These are phyloP conservation scores for Omphalotus olearius DNA, from an alignment of 1,284 basidiomycete genomes.

Conservation along the genomic window DNA sequence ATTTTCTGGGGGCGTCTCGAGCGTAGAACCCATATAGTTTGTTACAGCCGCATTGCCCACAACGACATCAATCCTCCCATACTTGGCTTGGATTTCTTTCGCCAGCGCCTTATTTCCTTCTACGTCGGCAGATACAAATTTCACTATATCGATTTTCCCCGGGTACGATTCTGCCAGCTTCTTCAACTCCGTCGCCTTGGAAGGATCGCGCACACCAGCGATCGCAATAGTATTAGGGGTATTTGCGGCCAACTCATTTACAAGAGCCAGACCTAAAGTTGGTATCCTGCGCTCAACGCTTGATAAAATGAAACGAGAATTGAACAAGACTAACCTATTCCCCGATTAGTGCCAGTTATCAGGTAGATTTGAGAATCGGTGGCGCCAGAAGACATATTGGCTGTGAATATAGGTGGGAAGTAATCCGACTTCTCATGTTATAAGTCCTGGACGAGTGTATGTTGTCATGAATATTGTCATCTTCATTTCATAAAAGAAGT, in stretches of 20 bases:
- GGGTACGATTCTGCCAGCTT: background rate
- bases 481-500: too few species aligned
- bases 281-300: too few species aligned
- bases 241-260: background rate
- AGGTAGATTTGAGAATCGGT: background rate
- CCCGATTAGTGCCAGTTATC: background rate
- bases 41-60: too few species aligned
- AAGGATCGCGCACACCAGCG: background rate
- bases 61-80: constrained; percentile 11
- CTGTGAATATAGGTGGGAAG: too few species aligned
- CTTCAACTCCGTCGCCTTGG: background rate
- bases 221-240: background rate
- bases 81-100: constrained; percentile 3
- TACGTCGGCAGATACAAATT: background rate
- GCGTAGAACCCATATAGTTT: too few species aligned
- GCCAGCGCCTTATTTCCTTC: constrained; percentile 13
- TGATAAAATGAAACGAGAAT: background rate
- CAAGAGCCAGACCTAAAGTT: background rate
- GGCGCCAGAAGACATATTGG: too few species aligned
- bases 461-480: too few species aligned
- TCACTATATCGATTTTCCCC: background rate
- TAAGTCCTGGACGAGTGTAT: too few species aligned
- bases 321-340: background rate
- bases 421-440: too few species aligned
- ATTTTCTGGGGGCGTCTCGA: too few species aligned